phyloP scores from a whole-genome alignment of 129 eudicot genomes.

The Oenanthe sinensis region DNA sequence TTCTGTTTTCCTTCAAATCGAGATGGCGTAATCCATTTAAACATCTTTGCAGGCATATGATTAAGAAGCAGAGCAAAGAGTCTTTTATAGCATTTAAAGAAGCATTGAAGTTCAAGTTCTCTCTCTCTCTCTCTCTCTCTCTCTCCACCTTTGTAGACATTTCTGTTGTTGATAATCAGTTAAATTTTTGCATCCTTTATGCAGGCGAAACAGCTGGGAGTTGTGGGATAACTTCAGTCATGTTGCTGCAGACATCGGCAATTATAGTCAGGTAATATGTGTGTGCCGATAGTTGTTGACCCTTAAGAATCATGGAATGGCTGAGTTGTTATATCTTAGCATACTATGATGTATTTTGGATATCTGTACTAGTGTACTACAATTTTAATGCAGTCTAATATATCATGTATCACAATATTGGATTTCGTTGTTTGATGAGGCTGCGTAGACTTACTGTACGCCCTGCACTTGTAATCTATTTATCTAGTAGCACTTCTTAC shows the following conservation, averaged over 20 bases:
- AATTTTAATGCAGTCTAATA: neutral
- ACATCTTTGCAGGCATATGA: slow-evolving; percentile 52
- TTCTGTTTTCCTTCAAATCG: neutral
- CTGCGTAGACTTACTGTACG: neutral
- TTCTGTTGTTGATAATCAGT: neutral
- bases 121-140: slow-evolving; percentile 7
- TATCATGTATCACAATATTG: neutral
- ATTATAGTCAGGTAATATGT: slow-evolving; percentile 40
- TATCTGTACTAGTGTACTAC: too few species aligned
- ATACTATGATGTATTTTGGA: neutral
- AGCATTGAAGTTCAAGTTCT: slow-evolving; percentile 73
- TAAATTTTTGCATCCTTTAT: neutral
- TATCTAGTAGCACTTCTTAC: neutral
- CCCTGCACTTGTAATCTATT: neutral
- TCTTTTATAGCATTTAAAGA: slow-evolving; percentile 83
- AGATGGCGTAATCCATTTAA: neutral
- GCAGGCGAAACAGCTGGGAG: slow-evolving; percentile 87
- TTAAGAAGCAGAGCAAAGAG: slow-evolving; percentile 62
- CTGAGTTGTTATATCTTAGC: neutral
- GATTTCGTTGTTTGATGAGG: neutral
- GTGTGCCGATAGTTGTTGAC: neutral
- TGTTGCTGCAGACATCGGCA: slow-evolving; percentile 77
- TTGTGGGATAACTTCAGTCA: slow-evolving; percentile 91
- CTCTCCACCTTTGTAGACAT: neutral
- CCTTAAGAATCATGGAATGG: neutral